Evolutionary conservation across 1,284 basidiomycete species (phyloP), one percentile per base, ranked within the genome.

Genomic region (Sporisorium graminicola): DNA sequence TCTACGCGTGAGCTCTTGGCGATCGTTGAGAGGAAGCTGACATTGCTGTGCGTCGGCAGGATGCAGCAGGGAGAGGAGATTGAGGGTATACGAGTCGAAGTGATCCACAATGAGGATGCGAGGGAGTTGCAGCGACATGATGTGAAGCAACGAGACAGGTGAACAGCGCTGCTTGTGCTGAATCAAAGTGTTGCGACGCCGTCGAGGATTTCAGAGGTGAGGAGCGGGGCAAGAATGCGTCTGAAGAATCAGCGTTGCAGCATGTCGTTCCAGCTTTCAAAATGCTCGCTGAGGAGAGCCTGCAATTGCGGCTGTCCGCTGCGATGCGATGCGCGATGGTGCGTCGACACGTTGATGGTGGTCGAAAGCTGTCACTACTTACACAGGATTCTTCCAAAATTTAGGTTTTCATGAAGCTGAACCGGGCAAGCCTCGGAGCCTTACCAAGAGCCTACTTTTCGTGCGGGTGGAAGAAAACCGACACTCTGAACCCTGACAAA

Each of bases 81-180:
- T 85, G 22, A 81, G 81, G 42, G 84, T 85, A 55, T 85, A 85
- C 3, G 83, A 84, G 68, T 85, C 84, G 58, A 81, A 73, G 52
- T 85, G 83, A 42, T 85, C 84, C 33, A 85, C 65, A 43, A 85
- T 78, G 8, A 83, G 69, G 50, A 85, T 74, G 22, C 83, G 71
- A 1, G 83, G 83, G n/a, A 81, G 64, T 37, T 65, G 50, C 20
- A 66, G 24, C 29, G 60, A 63, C 65, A 64, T 73, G 14, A 10
- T 73, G 20, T n/a, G 37, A 40, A 12, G 24, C 35, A 13, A 29
- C 18, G 7, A 33, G 6, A 18, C 24, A 40, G 24, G 24, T 31
- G 6, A 18, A 22, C 18, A 31, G 47, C 37, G 20, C 20, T 40
- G 46, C 13, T 47, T 12, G 53, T 18, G 16, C 42, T n/a, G 35